A percentile compares a stretch with the other conserved stretches of the same genome.
phyloP scores from a whole-genome alignment of 2,329 filamentous ascomycete species.

The Colletotrichum melonis region DNA sequence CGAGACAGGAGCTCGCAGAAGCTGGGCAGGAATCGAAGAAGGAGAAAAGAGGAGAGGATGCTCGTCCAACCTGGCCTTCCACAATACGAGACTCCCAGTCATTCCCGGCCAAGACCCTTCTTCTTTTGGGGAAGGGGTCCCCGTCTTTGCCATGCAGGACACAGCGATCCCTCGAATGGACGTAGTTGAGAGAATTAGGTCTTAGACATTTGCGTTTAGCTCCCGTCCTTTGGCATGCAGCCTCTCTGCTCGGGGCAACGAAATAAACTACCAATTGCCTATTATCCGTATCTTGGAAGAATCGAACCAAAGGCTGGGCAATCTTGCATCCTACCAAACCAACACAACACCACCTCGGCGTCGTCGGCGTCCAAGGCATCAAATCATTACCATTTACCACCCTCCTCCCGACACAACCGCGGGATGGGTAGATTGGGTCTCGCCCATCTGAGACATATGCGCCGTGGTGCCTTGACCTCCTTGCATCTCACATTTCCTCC shows the following conservation, averaged over 20 bases:
- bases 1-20: background rate
- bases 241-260: background rate
- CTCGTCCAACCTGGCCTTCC: background rate
- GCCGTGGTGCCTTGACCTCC: slow-evolving; percentile 16
- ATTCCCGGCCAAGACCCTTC: background rate
- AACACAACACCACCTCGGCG: background rate
- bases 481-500: background rate
- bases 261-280: background rate
- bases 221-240: background rate
- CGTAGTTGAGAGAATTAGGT: background rate
- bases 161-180: background rate
- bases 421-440: slow-evolving; percentile 7
- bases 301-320: background rate
- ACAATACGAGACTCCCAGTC: background rate
- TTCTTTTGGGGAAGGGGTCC: background rate
- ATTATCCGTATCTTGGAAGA: background rate
- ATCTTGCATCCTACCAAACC: background rate
- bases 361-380: background rate
- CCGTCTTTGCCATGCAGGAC: background rate
- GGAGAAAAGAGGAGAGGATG: background rate
- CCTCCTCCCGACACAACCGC: background rate
- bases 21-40: background rate
- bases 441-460: slow-evolving; percentile 19
- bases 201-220: background rate
- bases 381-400: background rate